A percentile compares a stretch with the other conserved stretches of the same genome.
These are phyloP conservation scores for Phytomonas serpens DNA, from an alignment of 208 protist genomes.

Conservation along the genomic window DNA sequence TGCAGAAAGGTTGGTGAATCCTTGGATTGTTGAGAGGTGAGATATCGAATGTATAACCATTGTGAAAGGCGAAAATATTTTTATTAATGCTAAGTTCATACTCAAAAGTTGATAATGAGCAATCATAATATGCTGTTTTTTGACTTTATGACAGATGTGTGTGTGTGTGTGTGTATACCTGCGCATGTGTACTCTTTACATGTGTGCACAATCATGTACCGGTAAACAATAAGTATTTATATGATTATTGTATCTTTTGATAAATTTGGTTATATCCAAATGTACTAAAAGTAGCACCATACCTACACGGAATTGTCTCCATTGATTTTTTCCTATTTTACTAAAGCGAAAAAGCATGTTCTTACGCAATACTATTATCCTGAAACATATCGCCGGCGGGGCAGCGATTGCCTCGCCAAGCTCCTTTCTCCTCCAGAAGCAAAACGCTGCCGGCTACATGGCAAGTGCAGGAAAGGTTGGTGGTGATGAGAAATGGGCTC, in stretches of 20 bases:
- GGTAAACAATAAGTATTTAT: background rate
- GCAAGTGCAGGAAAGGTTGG: constrained; percentile 63
- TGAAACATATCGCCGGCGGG: background rate
- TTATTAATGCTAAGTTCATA: background rate
- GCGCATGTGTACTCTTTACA: constrained; percentile 4
- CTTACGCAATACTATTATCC: background rate
- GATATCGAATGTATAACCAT: background rate
- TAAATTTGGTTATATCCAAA: background rate
- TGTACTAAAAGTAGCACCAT: background rate
- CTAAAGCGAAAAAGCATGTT: background rate
- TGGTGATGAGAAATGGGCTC: constrained; percentile 82
- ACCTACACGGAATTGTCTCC: background rate
- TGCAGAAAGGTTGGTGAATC: background rate
- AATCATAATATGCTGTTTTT: background rate
- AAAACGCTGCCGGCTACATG: constrained; percentile 67
- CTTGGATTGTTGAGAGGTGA: background rate
- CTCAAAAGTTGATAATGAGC: background rate
- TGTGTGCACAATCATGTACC: background rate
- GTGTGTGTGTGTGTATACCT: background rate
- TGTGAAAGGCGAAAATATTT: background rate
- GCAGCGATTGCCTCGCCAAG: background rate
- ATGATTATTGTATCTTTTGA: background rate
- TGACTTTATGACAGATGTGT: background rate
- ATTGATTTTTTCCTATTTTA: background rate
- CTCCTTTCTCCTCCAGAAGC: constrained; percentile 45